These are phyloP conservation scores for Vaccinium vitisidaea DNA, from an alignment of 148 eudicot species.

Conservation along the genomic window DNA sequence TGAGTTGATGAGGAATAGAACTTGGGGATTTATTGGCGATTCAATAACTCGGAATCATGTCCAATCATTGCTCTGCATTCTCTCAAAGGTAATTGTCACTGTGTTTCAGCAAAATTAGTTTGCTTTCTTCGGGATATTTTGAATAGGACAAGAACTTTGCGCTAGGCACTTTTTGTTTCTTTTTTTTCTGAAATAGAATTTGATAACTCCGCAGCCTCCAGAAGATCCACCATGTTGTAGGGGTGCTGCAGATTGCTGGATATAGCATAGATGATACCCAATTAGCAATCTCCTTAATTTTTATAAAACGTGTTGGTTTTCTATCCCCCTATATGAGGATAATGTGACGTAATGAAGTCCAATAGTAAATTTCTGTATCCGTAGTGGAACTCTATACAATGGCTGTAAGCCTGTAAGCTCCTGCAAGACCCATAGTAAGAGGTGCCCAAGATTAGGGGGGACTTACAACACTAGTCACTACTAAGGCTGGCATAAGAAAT, in stretches of 20 bases:
- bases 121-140: background rate
- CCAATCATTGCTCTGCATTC: slow-evolving; percentile 43
- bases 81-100: slow-evolving; percentile 34
- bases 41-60: slow-evolving; percentile 51
- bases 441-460: too few species aligned
- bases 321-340: background rate
- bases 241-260: background rate
- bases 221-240: background rate
- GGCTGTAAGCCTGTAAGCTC: background rate
- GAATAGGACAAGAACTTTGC: background rate
- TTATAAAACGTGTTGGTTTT: background rate
- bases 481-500: background rate
- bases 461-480: background rate
- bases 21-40: slow-evolving; percentile 51
- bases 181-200: background rate
- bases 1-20: slow-evolving; percentile 69
- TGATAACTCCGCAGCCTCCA: background rate
- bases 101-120: background rate
- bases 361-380: background rate
- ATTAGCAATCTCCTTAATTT: background rate
- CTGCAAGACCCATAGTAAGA: too few species aligned
- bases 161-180: background rate
- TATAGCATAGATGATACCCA: background rate
- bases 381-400: background rate
- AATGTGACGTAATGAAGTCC: background rate